phyloP scores from a whole-genome alignment of 352 stramenopile genomes.

The Phytophthora colocasiae region DNA sequence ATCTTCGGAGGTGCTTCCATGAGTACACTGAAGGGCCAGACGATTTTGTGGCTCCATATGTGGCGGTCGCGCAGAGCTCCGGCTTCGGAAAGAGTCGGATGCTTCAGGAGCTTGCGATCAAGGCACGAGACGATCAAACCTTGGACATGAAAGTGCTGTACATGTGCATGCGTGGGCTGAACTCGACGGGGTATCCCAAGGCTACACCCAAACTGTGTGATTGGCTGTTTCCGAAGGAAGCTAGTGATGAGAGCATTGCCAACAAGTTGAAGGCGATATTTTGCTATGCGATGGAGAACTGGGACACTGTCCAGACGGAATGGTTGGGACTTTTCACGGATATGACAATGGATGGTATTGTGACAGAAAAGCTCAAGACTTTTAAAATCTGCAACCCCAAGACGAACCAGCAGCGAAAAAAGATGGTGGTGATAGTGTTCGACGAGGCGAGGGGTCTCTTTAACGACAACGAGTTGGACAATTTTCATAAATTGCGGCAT shows the following conservation, averaged over 20 bases:
- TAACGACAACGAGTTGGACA: not conserved
- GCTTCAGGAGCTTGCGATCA: constrained; percentile 13
- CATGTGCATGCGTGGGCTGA: constrained; percentile 5
- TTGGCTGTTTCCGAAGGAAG: constrained; percentile 11
- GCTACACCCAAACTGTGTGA: not conserved
- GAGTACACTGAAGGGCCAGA: too few relatives aligned
- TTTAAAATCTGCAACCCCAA: too few relatives aligned
- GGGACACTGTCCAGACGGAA: constrained; percentile 6
- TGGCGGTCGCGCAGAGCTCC: constrained; percentile 20
- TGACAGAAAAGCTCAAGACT: not conserved
- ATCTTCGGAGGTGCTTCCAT: too few relatives aligned
- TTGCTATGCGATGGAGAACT: not conserved
- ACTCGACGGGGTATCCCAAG: constrained; percentile 14
- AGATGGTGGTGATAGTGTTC: constrained; percentile 13
- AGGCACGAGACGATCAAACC: not conserved
- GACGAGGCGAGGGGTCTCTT: constrained; percentile 14
- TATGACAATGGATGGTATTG: not conserved
- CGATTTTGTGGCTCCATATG: constrained; percentile 13
- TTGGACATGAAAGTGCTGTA: constrained; percentile 19
- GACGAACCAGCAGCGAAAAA: too few relatives aligned
- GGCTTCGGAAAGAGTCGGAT: constrained; percentile 19
- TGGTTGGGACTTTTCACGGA: constrained; percentile 12
- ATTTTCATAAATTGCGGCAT: not conserved
- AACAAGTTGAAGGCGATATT: constrained; percentile 4
- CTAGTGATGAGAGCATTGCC: not conserved